Conservation (phyloP, 441 rosid species). For the Eruca vesicaria region DNA sequence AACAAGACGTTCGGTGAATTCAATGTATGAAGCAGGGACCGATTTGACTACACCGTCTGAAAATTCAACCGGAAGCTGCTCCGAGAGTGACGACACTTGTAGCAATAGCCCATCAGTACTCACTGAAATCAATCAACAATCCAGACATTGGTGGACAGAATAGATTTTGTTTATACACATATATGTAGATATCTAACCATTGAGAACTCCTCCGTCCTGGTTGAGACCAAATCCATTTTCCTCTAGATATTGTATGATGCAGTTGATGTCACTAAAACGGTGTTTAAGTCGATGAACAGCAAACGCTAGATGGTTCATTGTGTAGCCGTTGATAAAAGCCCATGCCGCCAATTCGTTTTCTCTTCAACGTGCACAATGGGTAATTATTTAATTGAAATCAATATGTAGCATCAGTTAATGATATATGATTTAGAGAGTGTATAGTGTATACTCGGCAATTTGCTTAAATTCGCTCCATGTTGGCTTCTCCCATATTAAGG, state of each 20-base stretch:
- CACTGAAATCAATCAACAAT: not conserved
- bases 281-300: conserved; percentile 47
- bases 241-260: conserved; percentile 50
- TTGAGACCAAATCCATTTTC: conserved; percentile 71
- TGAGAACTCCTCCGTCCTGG: conserved; percentile 50
- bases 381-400: not conserved
- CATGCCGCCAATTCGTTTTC: conserved; percentile 95
- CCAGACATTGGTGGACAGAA: not conserved
- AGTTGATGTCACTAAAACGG: conserved; percentile 53
- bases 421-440: not conserved
- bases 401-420: not conserved
- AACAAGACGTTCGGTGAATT: not conserved
- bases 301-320: conserved; percentile 83
- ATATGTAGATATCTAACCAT: not conserved
- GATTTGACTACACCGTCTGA: not conserved
- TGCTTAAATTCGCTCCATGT: conserved; percentile 63
- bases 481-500: conserved; percentile 82
- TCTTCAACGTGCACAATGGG: conserved; percentile 34
- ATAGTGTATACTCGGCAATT: conserved; percentile 56
- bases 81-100: not conserved
- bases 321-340: conserved; percentile 88
- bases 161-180: not conserved
- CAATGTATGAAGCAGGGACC: conserved; percentile 2
- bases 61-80: not conserved
- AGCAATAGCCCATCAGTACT: not conserved